Evolutionary conservation across 352 stramenopile genomes (phyloP).

Genomic region (Pythium volutum): DNA sequence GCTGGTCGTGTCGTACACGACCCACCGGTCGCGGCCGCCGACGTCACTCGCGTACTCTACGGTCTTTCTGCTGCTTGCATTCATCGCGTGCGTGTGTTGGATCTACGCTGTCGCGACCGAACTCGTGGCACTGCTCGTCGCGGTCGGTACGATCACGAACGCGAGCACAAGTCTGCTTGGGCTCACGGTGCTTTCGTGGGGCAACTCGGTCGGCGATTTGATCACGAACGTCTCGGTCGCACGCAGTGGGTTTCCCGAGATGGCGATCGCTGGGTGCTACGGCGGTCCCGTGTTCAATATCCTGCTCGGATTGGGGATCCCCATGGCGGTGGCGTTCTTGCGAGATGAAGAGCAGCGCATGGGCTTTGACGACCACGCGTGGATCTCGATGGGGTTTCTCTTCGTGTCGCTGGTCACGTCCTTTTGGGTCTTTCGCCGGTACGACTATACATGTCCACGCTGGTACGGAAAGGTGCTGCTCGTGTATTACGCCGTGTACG

Average conservation of each 20-base stretch:
- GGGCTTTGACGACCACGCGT: slow-evolving; percentile 60
- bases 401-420: slow-evolving; percentile 51
- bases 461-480: slow-evolving; percentile 79
- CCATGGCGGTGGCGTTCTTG: slow-evolving; percentile 61
- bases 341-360: slow-evolving; percentile 39
- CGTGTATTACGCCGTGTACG: slow-evolving; percentile 67
- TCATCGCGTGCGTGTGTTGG: slow-evolving; percentile 87
- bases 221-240: slow-evolving; percentile 84
- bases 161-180: slow-evolving; percentile 74
- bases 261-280: slow-evolving; percentile 85
- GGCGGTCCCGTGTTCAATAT: slow-evolving; percentile 84
- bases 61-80: slow-evolving; percentile 65
- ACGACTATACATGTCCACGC: slow-evolving; percentile 54
- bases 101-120: slow-evolving; percentile 90
- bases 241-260: slow-evolving; percentile 73
- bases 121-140: slow-evolving; percentile 76
- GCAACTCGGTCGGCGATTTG: slow-evolving; percentile 81
- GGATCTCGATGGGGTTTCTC: slow-evolving; percentile 71
- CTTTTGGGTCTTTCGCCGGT: slow-evolving; percentile 46
- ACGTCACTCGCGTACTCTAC: slow-evolving; percentile 42
- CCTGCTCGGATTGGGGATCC: slow-evolving; percentile 70
- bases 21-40: slow-evolving; percentile 58
- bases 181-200: slow-evolving; percentile 79
- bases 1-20: slow-evolving; percentile 61
- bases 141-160: slow-evolving; percentile 71